Evolutionary conservation across 2,329 filamentous ascomycete species (phyloP), one percentile per base, ranked within the genome.

Genomic region (Triangularia verruculosa): DNA sequence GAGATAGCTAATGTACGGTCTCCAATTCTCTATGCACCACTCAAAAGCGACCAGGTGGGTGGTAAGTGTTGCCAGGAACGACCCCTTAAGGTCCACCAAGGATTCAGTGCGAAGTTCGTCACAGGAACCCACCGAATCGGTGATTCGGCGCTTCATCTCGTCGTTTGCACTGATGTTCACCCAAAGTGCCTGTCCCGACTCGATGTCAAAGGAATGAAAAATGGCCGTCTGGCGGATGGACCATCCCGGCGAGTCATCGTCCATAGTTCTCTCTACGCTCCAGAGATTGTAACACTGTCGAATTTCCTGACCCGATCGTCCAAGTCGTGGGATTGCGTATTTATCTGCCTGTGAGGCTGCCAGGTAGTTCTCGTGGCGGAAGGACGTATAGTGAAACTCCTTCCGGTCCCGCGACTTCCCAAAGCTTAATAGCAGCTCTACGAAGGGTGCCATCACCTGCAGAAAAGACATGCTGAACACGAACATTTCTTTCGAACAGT

Each of bases 1-100:
- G 15, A 60, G 22, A 13, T 47, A n/a, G 22, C 15, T 25, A n/a
- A 51, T 60, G 43, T 60, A 60, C 13, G 22, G 12, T 3, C 57
- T 15, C 57, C 57, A 60, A 7, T 53, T 60, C 57, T 60, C 57
- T 7, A 12, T 13, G 43, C 57, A 60, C 57, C 57, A 60, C 25
- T 60, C 57, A 15, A 60, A 53, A 2, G 52, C n/a, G 15, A 60
- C 32, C 1, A 60, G 57, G 15, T 60, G 57, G 3, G 56, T 58
- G 3, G 30, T 43, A 4, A 58, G 56, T 11, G 32, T 32, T 25
- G 56, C 32, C 3, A n/a, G 9, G 30, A 58, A 58, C 1, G 20
- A 58, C 1, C 56, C 56, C 24, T 4, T 4, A 7, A 58, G 17
- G 9, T n/a, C 12, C 8, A 25, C 15, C 13, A 58, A 22, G 2